These are phyloP conservation scores for Ceriops decandra DNA, from an alignment of 345 rosid species.

Conservation along the genomic window DNA sequence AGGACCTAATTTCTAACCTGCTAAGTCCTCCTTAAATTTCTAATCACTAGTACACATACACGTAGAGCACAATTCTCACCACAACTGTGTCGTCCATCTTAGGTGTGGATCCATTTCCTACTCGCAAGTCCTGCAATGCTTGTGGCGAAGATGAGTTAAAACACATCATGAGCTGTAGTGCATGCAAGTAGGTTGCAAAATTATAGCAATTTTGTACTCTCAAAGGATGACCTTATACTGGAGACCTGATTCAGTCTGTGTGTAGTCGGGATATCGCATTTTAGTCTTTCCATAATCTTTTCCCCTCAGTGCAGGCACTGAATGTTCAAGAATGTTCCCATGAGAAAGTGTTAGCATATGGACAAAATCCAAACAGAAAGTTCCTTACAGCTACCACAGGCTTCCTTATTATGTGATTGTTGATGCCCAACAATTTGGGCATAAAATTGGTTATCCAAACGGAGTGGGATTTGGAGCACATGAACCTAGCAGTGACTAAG, in stretches of 20 bases:
- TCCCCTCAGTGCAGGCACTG: conserved; percentile 96
- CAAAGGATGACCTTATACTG: conserved; percentile 74
- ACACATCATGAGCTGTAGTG: conserved; percentile 7
- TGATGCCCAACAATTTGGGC: conserved; percentile 2
- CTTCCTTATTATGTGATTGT: background rate
- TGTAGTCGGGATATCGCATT: conserved; percentile 84
- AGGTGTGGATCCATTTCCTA: conserved; percentile 74
- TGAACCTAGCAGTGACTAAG: too few species aligned
- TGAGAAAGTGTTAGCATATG: background rate
- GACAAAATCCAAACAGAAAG: background rate
- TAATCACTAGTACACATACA: background rate
- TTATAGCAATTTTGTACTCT: conserved; percentile 1
- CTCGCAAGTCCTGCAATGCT: conserved; percentile 69
- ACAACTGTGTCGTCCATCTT: conserved; percentile 76
- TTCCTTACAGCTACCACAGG: too few species aligned
- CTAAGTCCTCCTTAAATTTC: too few species aligned
- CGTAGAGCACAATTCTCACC: conserved; percentile 41
- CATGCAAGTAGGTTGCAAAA: background rate
- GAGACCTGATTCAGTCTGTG: conserved; percentile 78
- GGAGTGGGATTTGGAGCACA: too few species aligned
- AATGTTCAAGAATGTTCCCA: conserved; percentile 10
- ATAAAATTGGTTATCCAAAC: background rate
- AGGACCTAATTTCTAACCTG: too few species aligned
- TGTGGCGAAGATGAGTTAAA: conserved; percentile 16
- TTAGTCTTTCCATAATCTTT: conserved; percentile 93